phyloP scores from a whole-genome alignment of 768 basidiomycete genomes.

The Agaricus subrufescens region DNA sequence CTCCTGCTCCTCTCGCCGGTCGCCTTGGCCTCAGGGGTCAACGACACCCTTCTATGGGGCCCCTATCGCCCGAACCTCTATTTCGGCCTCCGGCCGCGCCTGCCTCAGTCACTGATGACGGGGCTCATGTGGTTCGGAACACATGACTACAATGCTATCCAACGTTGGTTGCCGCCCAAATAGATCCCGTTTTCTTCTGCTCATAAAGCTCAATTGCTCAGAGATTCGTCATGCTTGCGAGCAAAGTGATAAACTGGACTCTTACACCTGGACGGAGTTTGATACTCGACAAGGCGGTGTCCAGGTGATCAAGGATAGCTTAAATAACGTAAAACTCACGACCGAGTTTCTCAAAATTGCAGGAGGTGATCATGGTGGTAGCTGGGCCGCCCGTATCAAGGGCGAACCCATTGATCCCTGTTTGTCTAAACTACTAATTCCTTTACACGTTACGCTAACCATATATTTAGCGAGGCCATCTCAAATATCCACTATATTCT shows the following conservation, averaged over 20 bases:
- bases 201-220: slow-evolving; percentile 20
- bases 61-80: slow-evolving; percentile 92
- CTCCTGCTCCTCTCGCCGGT: slow-evolving; percentile 40
- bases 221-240: slow-evolving; percentile 85
- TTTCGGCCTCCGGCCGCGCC: slow-evolving; percentile 82
- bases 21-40: slow-evolving; percentile 32
- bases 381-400: slow-evolving; percentile 83
- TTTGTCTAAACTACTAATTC: slow-evolving; percentile 23
- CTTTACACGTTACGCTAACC: not conserved
- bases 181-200: slow-evolving; percentile 6
- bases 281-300: slow-evolving; percentile 83
- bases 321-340: slow-evolving; percentile 82
- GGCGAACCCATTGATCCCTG: slow-evolving; percentile 72
- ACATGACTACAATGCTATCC: slow-evolving; percentile 71
- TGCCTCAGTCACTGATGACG: slow-evolving; percentile 88
- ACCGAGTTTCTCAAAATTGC: slow-evolving; percentile 86
- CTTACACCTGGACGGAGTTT: slow-evolving; percentile 85
- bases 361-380: slow-evolving; percentile 78
- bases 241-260: slow-evolving; percentile 74
- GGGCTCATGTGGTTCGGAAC: slow-evolving; percentile 95
- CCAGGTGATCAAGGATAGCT: slow-evolving; percentile 75
- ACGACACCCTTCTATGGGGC: slow-evolving; percentile 73
- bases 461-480: slow-evolving; percentile 38
- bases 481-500: slow-evolving; percentile 77
- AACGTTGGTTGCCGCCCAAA: slow-evolving; percentile 40